Percentiles rank a stretch among this genome's conserved stretches.
Conservation (phyloP, 495 filamentous ascomycete genomes). For the Glonium stellatum region DNA sequence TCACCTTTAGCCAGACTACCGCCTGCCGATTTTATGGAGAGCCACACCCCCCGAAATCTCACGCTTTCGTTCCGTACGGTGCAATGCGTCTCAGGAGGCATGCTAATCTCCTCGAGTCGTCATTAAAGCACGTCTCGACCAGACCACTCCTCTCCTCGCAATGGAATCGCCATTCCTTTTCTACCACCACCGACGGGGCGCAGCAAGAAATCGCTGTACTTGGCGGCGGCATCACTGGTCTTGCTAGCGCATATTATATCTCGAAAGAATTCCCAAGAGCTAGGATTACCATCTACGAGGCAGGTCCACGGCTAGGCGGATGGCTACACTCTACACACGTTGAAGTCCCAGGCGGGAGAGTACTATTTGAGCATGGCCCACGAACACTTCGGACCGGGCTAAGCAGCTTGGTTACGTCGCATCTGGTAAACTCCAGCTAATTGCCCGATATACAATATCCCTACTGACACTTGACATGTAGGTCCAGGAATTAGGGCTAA, state of each 20-base stretch:
- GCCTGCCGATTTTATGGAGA: constrained; percentile 1
- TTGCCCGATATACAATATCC: background rate
- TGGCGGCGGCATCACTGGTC: constrained; percentile 86
- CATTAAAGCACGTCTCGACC: constrained; percentile 17
- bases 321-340: constrained; percentile 70
- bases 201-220: constrained; percentile 59
- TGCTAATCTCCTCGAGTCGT: constrained; percentile 20
- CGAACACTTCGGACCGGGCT: constrained; percentile 58
- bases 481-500: constrained; percentile 58
- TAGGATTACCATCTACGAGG: constrained; percentile 74
- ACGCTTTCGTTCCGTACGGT: constrained; percentile 9
- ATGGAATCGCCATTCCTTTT: constrained; percentile 14
- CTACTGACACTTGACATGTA: constrained; percentile 30
- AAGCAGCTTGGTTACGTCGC: constrained; percentile 29
- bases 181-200: constrained; percentile 1
- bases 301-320: constrained; percentile 60
- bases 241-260: constrained; percentile 72
- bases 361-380: constrained; percentile 81
- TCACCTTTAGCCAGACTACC: background rate
- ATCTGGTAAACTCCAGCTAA: constrained; percentile 10
- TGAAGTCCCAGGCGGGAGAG: constrained; percentile 50
- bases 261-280: constrained; percentile 50
- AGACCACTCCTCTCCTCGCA: constrained; percentile 10
- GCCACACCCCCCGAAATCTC: constrained; percentile 7
- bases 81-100: constrained; percentile 28